Percentiles rank a stretch among this genome's conserved stretches.
Evolutionary conservation across 2,329 filamentous ascomycete genomes (phyloP).

Genomic region (Ceratocystis destructans): DNA sequence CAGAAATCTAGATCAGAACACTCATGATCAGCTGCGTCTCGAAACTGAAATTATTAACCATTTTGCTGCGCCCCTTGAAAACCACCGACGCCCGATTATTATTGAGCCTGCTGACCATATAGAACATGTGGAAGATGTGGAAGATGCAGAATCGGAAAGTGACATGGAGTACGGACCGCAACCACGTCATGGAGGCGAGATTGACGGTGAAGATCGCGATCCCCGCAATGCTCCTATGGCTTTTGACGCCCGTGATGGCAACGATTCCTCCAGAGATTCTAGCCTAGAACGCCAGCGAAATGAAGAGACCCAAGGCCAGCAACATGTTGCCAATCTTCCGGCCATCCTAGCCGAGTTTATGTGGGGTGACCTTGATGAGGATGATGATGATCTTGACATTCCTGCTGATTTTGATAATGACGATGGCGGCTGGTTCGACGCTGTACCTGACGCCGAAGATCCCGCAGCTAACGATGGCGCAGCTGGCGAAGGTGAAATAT

Average conservation of each 20-base stretch:
- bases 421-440: slow-evolving; percentile 33
- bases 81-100: not conserved
- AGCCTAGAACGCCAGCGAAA: not conserved
- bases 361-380: slow-evolving; percentile 42
- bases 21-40: not conserved
- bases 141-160: slow-evolving; percentile 15
- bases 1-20: not conserved
- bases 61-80: not conserved
- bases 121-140: slow-evolving; percentile 17
- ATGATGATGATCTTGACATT: slow-evolving; percentile 40
- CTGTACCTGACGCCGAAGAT: slow-evolving; percentile 18
- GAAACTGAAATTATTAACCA: not conserved
- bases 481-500: slow-evolving; percentile 34
- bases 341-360: slow-evolving; percentile 42
- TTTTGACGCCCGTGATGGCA: not conserved
- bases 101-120: slow-evolving; percentile 11
- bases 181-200: slow-evolving; percentile 10
- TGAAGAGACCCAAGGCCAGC: not conserved
- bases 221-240: not conserved
- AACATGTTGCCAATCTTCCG: slow-evolving; percentile 6
- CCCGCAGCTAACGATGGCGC: slow-evolving; percentile 23
- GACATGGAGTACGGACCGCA: slow-evolving; percentile 17
- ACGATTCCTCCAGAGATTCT: not conserved
- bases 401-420: slow-evolving; percentile 31
- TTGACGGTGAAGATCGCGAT: slow-evolving; percentile 10